Evolutionary conservation across 306 rosid genomes (phyloP).

Genomic region (Arachis hypogaea): DNA sequence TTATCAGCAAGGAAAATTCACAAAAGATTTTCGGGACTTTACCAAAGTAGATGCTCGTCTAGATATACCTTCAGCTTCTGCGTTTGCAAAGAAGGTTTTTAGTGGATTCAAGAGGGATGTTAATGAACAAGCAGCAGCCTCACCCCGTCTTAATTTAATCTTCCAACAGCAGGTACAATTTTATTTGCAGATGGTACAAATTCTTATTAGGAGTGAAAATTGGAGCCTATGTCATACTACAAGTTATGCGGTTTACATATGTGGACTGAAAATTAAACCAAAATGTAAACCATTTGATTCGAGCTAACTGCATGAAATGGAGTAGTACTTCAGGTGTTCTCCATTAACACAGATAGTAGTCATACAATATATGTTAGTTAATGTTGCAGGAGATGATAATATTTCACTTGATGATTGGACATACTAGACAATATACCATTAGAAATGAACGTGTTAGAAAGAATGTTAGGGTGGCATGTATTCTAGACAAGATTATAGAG

Average conservation of each 20-base stretch:
- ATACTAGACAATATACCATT: not conserved
- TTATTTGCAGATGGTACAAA: not conserved
- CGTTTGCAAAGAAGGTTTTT: constrained; percentile 60
- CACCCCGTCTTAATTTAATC: constrained; percentile 77
- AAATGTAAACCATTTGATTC: not conserved
- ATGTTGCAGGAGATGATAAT: not conserved
- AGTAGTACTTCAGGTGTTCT: not conserved
- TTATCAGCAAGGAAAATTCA: constrained; percentile 76
- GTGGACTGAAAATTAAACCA: not conserved
- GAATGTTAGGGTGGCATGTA: not conserved
- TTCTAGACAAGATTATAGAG: not conserved
- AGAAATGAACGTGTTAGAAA: not conserved
- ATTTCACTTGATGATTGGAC: not conserved
- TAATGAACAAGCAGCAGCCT: constrained; percentile 49
- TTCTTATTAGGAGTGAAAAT: not conserved
- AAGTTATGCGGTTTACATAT: too few relatives aligned
- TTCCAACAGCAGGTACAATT: constrained; percentile 85
- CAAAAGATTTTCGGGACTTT: constrained; percentile 58
- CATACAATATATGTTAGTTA: not conserved
- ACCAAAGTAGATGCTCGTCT: constrained; percentile 85
- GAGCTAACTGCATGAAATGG: not conserved
- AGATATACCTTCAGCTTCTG: constrained; percentile 76
- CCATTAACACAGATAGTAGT: not conserved
- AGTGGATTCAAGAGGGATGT: constrained; percentile 51
- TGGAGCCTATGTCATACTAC: not conserved